These are phyloP conservation scores for Aspergillus brasiliensis DNA, from an alignment of 2,329 filamentous ascomycete genomes.

Conservation along the genomic window DNA sequence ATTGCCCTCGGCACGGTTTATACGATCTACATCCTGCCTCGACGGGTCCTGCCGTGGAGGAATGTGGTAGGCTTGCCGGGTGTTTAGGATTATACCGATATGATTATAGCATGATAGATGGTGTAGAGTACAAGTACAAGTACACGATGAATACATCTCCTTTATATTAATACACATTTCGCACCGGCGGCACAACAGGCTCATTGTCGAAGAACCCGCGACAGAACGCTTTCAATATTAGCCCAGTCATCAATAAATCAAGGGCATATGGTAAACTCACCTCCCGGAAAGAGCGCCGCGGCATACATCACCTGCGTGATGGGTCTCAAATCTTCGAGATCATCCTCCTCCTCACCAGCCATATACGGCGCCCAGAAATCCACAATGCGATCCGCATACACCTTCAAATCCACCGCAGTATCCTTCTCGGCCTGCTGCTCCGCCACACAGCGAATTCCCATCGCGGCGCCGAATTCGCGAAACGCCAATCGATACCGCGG, in stretches of 20 bases:
- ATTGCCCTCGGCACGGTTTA: constrained; percentile 54
- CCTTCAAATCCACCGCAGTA: constrained; percentile 31
- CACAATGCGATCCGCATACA: constrained; percentile 39
- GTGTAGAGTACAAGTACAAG: background rate
- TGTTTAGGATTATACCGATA: constrained; percentile 25
- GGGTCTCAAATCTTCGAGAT: constrained; percentile 51
- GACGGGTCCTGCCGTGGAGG: constrained; percentile 47
- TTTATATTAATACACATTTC: background rate
- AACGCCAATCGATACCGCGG: constrained; percentile 51
- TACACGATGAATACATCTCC: background rate
- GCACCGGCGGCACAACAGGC: constrained; percentile 14
- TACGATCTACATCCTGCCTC: constrained; percentile 54
- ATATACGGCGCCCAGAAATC: constrained; percentile 43
- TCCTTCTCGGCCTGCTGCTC: constrained; percentile 38
- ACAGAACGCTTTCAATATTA: constrained; percentile 34
- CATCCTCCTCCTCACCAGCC: constrained; percentile 34
- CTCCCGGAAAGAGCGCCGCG: constrained; percentile 57
- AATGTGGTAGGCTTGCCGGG: constrained; percentile 49
- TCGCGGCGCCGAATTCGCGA: constrained; percentile 56
- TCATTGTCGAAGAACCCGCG: constrained; percentile 39
- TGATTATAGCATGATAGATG: background rate
- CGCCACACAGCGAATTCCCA: constrained; percentile 51
- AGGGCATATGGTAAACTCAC: constrained; percentile 48
- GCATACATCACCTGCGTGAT: constrained; percentile 63
- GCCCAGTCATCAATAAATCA: too few species aligned